Evolutionary conservation across 768 basidiomycete genomes (phyloP).

Genomic region (Epithele typhae): DNA sequence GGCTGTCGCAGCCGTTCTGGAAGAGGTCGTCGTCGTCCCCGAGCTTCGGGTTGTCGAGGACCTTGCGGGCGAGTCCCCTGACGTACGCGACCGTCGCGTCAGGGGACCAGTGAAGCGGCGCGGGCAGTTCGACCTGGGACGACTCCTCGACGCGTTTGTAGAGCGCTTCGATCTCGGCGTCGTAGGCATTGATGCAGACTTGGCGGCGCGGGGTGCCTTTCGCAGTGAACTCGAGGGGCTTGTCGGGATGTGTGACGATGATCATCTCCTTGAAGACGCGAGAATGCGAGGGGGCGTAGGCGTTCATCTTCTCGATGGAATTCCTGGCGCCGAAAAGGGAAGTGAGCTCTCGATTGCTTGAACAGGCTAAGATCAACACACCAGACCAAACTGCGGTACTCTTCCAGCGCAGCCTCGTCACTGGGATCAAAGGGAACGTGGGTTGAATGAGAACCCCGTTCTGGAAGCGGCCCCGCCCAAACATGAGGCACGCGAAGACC

Average conservation of each 20-base stretch:
- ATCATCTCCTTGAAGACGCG: slow-evolving; percentile 33
- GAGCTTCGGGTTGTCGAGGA: slow-evolving; percentile 26
- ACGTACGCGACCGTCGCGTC: slow-evolving; percentile 26
- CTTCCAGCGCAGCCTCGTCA: slow-evolving; percentile 8
- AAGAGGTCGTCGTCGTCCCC: slow-evolving; percentile 36
- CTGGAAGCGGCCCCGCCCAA: slow-evolving; percentile 37
- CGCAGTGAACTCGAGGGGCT: slow-evolving; percentile 28
- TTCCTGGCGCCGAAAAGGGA: slow-evolving; percentile 12
- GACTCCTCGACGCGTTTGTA: slow-evolving; percentile 32
- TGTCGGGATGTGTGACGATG: slow-evolving; percentile 21
- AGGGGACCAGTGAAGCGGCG: slow-evolving; percentile 25
- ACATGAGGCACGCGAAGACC: slow-evolving; percentile 32
- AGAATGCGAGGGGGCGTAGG: slow-evolving; percentile 24
- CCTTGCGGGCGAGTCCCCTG: slow-evolving; percentile 27
- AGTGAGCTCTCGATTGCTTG: too few species aligned
- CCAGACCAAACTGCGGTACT: slow-evolving; percentile 3
- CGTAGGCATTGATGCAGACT: slow-evolving; percentile 27
- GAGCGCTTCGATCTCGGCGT: slow-evolving; percentile 34
- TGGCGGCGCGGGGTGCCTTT: slow-evolving; percentile 27
- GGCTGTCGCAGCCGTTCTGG: slow-evolving; percentile 35
- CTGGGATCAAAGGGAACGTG: slow-evolving; percentile 26
- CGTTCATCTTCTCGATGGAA: slow-evolving; percentile 22
- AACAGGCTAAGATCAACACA: not conserved
- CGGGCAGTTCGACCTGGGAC: slow-evolving; percentile 26
- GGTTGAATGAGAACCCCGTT: slow-evolving; percentile 39